These are phyloP conservation scores for Canariomyces notabilis DNA, from an alignment of 2,329 filamentous ascomycete species.

Conservation along the genomic window DNA sequence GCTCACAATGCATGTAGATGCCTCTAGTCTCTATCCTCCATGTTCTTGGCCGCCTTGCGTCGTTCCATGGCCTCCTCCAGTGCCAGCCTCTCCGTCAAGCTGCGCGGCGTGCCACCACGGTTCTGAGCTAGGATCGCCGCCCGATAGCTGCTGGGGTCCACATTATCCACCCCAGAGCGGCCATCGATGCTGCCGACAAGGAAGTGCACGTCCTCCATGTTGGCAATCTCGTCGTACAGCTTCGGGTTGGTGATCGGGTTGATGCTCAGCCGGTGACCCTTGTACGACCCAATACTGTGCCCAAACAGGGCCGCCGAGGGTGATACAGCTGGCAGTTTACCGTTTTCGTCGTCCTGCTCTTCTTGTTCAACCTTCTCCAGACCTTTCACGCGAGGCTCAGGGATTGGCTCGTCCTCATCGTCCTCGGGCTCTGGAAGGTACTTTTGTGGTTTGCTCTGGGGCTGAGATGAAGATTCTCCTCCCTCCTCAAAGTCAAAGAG, in stretches of 20 bases:
- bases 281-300: slow-evolving; percentile 36
- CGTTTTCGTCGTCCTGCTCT: neutral
- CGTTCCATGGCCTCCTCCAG: slow-evolving; percentile 27
- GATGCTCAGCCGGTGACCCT: slow-evolving; percentile 34
- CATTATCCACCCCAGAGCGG: slow-evolving; percentile 27
- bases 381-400: slow-evolving; percentile 1
- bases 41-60: slow-evolving; percentile 6
- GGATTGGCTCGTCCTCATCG: slow-evolving; percentile 13
- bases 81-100: slow-evolving; percentile 32
- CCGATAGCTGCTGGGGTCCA: slow-evolving; percentile 28
- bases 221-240: slow-evolving; percentile 35
- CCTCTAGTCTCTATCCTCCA: slow-evolving; percentile 2
- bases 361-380: slow-evolving; percentile 4
- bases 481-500: slow-evolving; percentile 25
- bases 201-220: slow-evolving; percentile 34
- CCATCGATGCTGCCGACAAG: slow-evolving; percentile 40
- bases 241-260: slow-evolving; percentile 35
- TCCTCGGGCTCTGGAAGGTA: slow-evolving; percentile 20
- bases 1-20: neutral
- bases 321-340: slow-evolving; percentile 11
- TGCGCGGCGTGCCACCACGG: slow-evolving; percentile 25
- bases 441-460: slow-evolving; percentile 7
- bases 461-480: neutral
- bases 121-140: slow-evolving; percentile 21
- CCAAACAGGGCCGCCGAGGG: slow-evolving; percentile 22